Conservation (phyloP, 1,284 basidiomycete genomes). For the Cronartium quercuum region DNA sequence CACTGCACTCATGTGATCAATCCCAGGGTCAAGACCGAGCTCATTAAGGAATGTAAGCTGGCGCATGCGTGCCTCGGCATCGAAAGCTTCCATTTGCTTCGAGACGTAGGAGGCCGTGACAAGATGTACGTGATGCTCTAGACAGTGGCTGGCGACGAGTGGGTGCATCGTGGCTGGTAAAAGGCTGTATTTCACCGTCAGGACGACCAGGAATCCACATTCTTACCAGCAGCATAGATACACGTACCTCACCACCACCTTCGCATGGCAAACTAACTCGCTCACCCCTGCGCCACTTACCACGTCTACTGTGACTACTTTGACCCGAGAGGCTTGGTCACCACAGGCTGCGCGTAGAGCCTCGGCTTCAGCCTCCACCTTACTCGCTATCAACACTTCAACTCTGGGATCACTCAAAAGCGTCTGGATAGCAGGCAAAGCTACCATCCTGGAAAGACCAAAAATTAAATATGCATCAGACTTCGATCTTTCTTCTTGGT, state of each 20-base stretch:
- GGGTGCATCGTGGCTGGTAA: conserved; percentile 74
- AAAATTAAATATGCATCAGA: conserved; percentile 48
- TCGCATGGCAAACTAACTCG: conserved; percentile 57
- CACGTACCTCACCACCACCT: conserved; percentile 63
- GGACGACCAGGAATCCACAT: not conserved
- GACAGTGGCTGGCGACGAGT: conserved; percentile 67
- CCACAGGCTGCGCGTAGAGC: conserved; percentile 63
- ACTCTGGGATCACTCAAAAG: conserved; percentile 53
- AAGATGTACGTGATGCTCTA: conserved; percentile 67
- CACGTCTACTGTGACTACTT: conserved; percentile 62
- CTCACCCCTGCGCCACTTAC: conserved; percentile 56
- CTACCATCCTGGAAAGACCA: conserved; percentile 86
- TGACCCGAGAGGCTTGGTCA: conserved; percentile 58
- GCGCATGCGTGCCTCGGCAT: conserved; percentile 62
- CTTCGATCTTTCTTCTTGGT: not conserved
- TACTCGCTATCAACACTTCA: conserved; percentile 47
- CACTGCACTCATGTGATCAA: conserved; percentile 87
- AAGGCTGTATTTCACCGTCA: conserved; percentile 55
- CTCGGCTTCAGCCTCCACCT: conserved; percentile 57
- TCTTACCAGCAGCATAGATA: not conserved
- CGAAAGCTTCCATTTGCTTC: conserved; percentile 65
- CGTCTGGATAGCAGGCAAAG: conserved; percentile 71
- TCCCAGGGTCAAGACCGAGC: conserved; percentile 90
- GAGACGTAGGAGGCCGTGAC: conserved; percentile 91
- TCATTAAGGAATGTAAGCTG: conserved; percentile 79